phyloP scores from a whole-genome alignment of 2,329 filamentous ascomycete genomes.

The Balansia obtecta region DNA sequence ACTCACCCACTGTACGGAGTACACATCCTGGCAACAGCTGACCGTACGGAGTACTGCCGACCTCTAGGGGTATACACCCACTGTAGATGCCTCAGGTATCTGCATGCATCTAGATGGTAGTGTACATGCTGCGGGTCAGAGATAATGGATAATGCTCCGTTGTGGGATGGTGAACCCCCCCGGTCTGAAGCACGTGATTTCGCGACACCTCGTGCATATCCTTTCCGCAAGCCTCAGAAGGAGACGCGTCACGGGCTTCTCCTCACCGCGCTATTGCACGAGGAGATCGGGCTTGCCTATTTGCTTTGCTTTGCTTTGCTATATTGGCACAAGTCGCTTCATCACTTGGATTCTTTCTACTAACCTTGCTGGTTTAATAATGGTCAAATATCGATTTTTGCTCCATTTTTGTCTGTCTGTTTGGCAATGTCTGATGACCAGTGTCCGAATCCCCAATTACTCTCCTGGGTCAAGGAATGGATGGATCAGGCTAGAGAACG shows the following conservation, averaged over 20 bases:
- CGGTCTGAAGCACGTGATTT: slow-evolving; percentile 2
- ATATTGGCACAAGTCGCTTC: too few relatives aligned
- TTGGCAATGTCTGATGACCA: slow-evolving; percentile 17
- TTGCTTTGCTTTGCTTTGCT: neutral
- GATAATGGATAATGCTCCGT: too few relatives aligned
- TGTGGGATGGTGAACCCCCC: too few relatives aligned
- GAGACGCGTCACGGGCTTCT: neutral
- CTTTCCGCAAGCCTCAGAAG: neutral
- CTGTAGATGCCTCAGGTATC: too few relatives aligned
- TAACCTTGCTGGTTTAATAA: too few relatives aligned
- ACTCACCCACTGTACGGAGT: too few relatives aligned
- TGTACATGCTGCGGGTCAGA: too few relatives aligned
- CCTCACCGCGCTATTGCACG: neutral
- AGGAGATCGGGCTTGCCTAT: neutral
- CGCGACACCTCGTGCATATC: neutral
- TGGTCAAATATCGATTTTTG: neutral
- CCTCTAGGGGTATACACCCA: too few relatives aligned
- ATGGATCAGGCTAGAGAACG: slow-evolving; percentile 55
- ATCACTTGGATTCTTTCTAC: too few relatives aligned
- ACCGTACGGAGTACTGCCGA: too few relatives aligned
- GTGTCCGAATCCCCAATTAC: slow-evolving; percentile 57
- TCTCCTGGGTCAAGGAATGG: slow-evolving; percentile 69
- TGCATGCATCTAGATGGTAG: too few relatives aligned
- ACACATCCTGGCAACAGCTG: too few relatives aligned
- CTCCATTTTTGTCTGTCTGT: neutral